Evolutionary conservation across 106 monocot species (phyloP).

Genomic region (Posidonia australis): DNA sequence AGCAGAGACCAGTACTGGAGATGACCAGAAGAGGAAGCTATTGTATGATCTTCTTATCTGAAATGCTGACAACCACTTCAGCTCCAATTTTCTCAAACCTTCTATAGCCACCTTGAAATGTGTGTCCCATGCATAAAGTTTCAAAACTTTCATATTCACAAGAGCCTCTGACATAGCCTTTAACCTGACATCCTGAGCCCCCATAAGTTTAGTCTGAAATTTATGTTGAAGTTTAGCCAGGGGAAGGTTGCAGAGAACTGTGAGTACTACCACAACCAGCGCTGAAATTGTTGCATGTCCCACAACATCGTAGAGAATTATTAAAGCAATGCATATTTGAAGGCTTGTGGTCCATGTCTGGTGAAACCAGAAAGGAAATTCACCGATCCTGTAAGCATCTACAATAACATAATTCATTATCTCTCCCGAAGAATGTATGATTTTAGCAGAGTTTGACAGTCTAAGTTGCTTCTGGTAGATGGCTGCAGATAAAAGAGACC

Average conservation of each 20-base stretch:
- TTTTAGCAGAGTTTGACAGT: slow-evolving; percentile 48
- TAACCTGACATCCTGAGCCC: slow-evolving; percentile 70
- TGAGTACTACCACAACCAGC: slow-evolving; percentile 45
- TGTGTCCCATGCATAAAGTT: slow-evolving; percentile 93
- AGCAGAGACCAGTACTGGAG: slow-evolving; percentile 73
- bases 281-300: slow-evolving; percentile 66
- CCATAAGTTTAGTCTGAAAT: slow-evolving; percentile 79
- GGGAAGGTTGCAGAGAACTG: slow-evolving; percentile 64
- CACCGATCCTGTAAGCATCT: slow-evolving; percentile 89
- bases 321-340: slow-evolving; percentile 67
- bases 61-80: slow-evolving; percentile 66
- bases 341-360: slow-evolving; percentile 73
- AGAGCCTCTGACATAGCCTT: slow-evolving; percentile 85
- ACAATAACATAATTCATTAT: slow-evolving; percentile 87
- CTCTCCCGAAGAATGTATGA: slow-evolving; percentile 68
- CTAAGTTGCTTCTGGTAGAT: slow-evolving; percentile 62
- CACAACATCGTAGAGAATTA: slow-evolving; percentile 66
- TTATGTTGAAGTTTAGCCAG: slow-evolving; percentile 64
- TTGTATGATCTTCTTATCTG: slow-evolving; percentile 64
- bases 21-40: slow-evolving; percentile 73
- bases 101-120: slow-evolving; percentile 57
- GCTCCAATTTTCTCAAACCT: slow-evolving; percentile 44
- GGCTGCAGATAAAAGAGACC: slow-evolving; percentile 72
- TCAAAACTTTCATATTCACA: slow-evolving; percentile 90
- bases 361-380: slow-evolving; percentile 91